phyloP scores from a whole-genome alignment of 208 protist genomes.

The Leishmania martiniquensis region DNA sequence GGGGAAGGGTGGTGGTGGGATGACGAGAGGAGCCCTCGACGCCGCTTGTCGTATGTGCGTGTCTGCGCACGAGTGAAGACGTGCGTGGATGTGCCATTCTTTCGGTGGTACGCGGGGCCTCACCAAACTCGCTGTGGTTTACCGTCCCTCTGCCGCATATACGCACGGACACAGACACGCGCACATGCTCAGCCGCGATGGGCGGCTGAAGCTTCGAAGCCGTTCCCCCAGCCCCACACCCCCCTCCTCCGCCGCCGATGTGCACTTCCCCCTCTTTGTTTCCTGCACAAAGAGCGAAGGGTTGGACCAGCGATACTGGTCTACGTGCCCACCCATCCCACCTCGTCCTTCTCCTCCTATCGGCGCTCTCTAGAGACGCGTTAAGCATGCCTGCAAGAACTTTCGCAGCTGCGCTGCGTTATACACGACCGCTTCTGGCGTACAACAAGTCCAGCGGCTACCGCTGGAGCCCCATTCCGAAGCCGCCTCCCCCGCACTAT shows the following conservation, averaged over 20 bases:
- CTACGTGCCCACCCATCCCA: neutral
- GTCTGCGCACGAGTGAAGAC: neutral
- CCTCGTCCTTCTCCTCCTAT: neutral
- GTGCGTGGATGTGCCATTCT: neutral
- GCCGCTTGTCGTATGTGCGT: neutral
- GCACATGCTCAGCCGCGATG: neutral
- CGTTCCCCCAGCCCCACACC: neutral
- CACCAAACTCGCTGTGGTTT: neutral
- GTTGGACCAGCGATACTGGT: too few relatives aligned
- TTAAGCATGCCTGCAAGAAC: constrained; percentile 6
- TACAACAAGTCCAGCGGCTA: constrained; percentile 65
- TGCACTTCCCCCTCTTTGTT: too few relatives aligned
- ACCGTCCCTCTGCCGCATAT: neutral
- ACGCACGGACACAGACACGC: neutral
- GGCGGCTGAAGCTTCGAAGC: neutral
- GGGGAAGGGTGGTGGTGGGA: neutral
- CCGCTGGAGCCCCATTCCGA: constrained; percentile 73
- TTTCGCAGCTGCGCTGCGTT: constrained; percentile 9
- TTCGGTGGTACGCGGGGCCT: neutral
- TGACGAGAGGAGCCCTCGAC: neutral
- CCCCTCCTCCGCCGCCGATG: too few relatives aligned
- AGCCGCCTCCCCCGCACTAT: constrained; percentile 59
- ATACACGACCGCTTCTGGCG: constrained; percentile 30
- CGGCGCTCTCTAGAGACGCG: neutral
- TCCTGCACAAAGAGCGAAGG: too few relatives aligned